Conservation (phyloP, 441 rosid genomes). For the Jatropha multifida region DNA sequence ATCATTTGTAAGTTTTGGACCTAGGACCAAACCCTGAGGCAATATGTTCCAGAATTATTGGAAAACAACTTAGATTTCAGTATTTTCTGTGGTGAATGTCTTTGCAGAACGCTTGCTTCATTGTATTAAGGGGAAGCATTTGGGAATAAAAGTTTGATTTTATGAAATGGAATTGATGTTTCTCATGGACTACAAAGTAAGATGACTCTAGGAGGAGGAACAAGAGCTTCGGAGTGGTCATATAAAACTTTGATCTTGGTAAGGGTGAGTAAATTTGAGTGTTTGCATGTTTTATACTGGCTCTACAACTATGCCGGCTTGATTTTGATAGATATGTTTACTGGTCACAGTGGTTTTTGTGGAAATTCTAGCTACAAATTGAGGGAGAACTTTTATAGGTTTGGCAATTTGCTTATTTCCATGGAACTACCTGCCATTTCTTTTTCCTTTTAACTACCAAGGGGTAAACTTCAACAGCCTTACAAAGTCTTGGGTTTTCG, state of each 20-base stretch:
- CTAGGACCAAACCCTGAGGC: not conserved
- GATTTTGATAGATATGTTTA: slow-evolving; percentile 2
- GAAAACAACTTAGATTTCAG: not conserved
- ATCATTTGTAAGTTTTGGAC: not conserved
- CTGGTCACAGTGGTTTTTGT: not conserved
- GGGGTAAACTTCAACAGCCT: not conserved
- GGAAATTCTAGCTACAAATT: not conserved
- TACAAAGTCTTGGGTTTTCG: not conserved
- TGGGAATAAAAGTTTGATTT: slow-evolving; percentile 5
- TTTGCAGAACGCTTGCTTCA: not conserved
- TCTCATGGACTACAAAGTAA: not conserved
- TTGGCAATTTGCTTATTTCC: not conserved
- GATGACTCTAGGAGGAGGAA: not conserved
- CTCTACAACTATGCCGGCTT: not conserved
- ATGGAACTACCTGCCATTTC: not conserved
- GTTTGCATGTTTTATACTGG: slow-evolving; percentile 8
- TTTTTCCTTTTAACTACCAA: not conserved
- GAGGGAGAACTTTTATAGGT: not conserved
- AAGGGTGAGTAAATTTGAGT: not conserved
- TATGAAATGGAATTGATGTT: not conserved
- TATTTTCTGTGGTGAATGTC: not conserved
- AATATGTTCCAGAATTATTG: not conserved
- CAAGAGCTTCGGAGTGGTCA: not conserved
- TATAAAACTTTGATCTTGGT: not conserved
- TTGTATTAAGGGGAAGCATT: not conserved